A percentile compares a stretch with the other conserved stretches of the same genome.
Conservation (phyloP, 805 yeast species). For the Saturnispora dispora region DNA sequence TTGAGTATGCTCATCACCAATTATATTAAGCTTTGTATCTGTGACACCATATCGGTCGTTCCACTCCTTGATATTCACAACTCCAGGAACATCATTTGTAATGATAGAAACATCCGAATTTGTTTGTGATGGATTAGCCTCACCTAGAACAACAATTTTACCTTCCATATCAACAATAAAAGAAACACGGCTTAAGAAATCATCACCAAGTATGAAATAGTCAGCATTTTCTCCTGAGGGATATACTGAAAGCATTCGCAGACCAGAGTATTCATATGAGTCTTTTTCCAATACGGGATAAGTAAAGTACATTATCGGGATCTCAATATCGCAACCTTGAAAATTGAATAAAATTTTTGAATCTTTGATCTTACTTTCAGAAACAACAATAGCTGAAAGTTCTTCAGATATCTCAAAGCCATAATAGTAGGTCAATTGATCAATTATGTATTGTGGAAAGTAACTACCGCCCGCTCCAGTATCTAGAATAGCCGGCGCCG, state of each 20-base stretch:
- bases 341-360: conserved; percentile 36
- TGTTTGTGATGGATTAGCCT: conserved; percentile 5
- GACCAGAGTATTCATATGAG: conserved; percentile 7
- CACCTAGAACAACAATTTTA: conserved; percentile 37
- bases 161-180: conserved; percentile 46
- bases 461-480: conserved; percentile 42
- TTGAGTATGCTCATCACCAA: background rate
- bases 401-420: conserved; percentile 33
- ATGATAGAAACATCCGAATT: conserved; percentile 1
- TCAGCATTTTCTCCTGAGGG: conserved; percentile 21
- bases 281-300: conserved; percentile 12
- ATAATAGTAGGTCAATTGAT: conserved; percentile 22
- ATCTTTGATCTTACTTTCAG: conserved; percentile 28
- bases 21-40: background rate
- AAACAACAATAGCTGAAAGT: conserved; percentile 36
- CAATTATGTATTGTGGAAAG: conserved; percentile 30
- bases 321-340: conserved; percentile 42
- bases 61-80: background rate
- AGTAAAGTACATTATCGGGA: conserved; percentile 31
- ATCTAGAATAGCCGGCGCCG: conserved; percentile 36
- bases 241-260: conserved; percentile 7
- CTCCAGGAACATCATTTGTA: conserved; percentile 5
- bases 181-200: conserved; percentile 42
- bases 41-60: conserved; percentile 3
- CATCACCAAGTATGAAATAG: conserved; percentile 41